phyloP scores from a whole-genome alignment of 176 grass and related monocot species.

The Musa itinerans region DNA sequence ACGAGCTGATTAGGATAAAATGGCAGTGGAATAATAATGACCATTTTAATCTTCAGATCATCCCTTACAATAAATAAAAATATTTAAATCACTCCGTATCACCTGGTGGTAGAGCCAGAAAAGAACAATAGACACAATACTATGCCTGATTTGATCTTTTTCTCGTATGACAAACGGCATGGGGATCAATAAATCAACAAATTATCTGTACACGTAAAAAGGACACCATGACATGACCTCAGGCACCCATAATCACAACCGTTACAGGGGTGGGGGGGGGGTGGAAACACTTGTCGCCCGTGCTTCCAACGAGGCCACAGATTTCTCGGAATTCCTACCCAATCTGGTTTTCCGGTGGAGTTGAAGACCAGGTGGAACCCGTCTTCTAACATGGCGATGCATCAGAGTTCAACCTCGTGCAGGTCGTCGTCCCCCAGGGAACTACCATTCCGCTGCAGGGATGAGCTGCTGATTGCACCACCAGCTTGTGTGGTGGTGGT shows the following conservation, averaged over 20 bases:
- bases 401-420: conserved; percentile 15
- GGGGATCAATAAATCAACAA: conserved; percentile 15
- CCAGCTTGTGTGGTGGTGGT: conserved; percentile 18
- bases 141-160: too few species aligned
- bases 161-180: too few species aligned
- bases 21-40: too few species aligned
- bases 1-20: too few species aligned
- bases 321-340: neutral
- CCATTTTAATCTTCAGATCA: too few species aligned
- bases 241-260: neutral
- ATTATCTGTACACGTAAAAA: conserved; percentile 22
- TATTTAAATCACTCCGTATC: too few species aligned
- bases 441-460: neutral
- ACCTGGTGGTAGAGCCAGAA: too few species aligned
- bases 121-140: too few species aligned
- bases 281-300: neutral
- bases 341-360: neutral
- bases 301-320: neutral
- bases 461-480: conserved; percentile 35
- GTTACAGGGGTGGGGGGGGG: neutral
- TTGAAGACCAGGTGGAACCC: neutral
- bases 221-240: neutral
- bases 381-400: neutral
- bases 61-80: too few species aligned
- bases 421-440: neutral